phyloP scores from a whole-genome alignment of 176 grass and related monocot genomes.

The Alopecurus myosuroides region DNA sequence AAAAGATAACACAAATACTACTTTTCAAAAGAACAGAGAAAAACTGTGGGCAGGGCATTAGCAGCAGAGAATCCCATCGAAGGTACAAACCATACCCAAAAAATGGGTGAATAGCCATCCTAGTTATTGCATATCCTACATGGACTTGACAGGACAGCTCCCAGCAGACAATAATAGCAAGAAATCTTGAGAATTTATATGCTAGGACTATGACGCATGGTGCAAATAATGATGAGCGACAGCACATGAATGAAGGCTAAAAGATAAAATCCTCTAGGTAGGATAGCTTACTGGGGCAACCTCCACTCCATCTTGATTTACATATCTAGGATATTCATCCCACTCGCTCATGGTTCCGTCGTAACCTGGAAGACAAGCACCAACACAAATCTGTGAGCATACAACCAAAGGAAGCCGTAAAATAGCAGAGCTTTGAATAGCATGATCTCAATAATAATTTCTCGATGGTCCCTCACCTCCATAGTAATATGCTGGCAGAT shows the following conservation, averaged over 20 bases:
- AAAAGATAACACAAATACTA: not conserved
- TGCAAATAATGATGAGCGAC: slow-evolving; percentile 9
- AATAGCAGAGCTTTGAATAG: not conserved
- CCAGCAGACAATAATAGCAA: slow-evolving; percentile 38
- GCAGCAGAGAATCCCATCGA: not conserved
- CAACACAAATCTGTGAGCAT: not conserved
- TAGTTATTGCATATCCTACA: slow-evolving; percentile 33
- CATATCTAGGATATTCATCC: slow-evolving; percentile 81
- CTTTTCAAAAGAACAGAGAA: not conserved
- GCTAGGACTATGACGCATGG: slow-evolving; percentile 13
- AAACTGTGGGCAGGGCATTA: not conserved
- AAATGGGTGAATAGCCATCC: slow-evolving; percentile 12
- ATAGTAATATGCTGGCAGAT: slow-evolving; percentile 72
- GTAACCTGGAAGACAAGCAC: slow-evolving; percentile 49
- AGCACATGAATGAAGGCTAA: not conserved
- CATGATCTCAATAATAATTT: not conserved
- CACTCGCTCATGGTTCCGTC: slow-evolving; percentile 74
- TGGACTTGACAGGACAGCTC: slow-evolving; percentile 25
- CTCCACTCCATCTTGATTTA: slow-evolving; percentile 80
- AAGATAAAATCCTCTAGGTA: not conserved
- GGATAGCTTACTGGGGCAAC: slow-evolving; percentile 51
- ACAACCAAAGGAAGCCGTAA: not conserved
- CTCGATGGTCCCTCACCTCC: slow-evolving; percentile 42
- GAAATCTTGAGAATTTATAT: slow-evolving; percentile 14
- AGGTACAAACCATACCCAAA: slow-evolving; percentile 20